Evolutionary conservation across 192 early-diverging fungal species (phyloP).

Genomic region (Coemansia sp.): DNA sequence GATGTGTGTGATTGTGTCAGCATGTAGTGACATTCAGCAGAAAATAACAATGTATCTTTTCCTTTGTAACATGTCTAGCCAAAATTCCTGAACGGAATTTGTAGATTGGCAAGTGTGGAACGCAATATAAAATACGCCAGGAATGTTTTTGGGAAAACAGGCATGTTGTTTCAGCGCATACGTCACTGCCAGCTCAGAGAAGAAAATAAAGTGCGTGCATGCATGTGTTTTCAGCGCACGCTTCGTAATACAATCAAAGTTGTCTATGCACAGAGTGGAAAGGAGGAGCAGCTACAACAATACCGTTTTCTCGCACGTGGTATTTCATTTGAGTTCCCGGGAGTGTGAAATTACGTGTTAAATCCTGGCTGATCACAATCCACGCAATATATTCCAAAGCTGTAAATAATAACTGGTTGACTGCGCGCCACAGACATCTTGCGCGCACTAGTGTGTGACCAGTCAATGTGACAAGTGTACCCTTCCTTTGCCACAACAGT

Average conservation of each 20-base stretch:
- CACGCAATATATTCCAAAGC: background rate
- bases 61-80: background rate
- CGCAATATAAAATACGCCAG: background rate
- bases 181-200: constrained; percentile 2
- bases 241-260: background rate
- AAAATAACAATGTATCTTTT: background rate
- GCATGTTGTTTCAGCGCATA: background rate
- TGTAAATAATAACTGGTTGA: background rate
- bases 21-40: background rate
- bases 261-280: background rate
- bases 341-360: background rate
- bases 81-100: background rate
- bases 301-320: constrained; percentile 2
- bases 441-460: constrained; percentile 2
- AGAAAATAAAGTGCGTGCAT: constrained; percentile 3
- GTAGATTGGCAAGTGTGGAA: background rate
- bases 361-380: too few relatives aligned
- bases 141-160: background rate
- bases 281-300: background rate
- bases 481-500: background rate
- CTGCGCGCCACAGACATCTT: constrained; percentile 1
- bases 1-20: background rate
- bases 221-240: background rate
- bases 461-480: background rate
- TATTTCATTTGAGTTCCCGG: constrained; percentile 5